Evolutionary conservation across 352 stramenopile genomes (phyloP), one percentile per base, ranked within the genome.

Genomic region (Pseudoperonospora humuli): DNA sequence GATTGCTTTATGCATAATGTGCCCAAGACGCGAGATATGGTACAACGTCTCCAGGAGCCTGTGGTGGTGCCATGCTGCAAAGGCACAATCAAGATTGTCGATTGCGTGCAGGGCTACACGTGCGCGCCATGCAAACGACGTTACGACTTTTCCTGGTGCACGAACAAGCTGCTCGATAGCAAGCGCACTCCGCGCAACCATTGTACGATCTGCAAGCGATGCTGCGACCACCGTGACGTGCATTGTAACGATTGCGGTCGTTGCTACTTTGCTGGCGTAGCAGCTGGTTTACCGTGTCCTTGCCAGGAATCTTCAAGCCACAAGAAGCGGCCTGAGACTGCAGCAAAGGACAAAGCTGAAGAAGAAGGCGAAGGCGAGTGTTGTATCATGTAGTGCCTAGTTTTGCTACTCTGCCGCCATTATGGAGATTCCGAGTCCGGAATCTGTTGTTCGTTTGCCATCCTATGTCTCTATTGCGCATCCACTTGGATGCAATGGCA

Each of bases 1-100:
- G 64, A 67, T 46, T 91, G 79, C 54, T 91, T 91, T 51, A 91
- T 91, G 79, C 79, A 91, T 62, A 91, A 91, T 42, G 70, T 89
- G 36, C 84, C 70, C 39, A 88, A 88, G 67, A 89, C 75, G 24
- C 70, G 79, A 40, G 75, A 89, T 67, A 91, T 91, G 79, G 73
- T 85, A 35, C 48, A 61, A 45, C 70, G 78, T 11, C 62, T 91
- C 32, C 70, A 88, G 39, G 79, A 91, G 44, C 43, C 54, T 11
- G 71, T 91, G 33, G 35, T 47, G 5, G 72, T 88, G 35, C 72
- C 79, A 36, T 91, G 79, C 45, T 86, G 75, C 50, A 38, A 58
- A 15, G 28, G 59, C 14, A 56, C 44, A 5, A 70, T 89, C 58
- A 75, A 80, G 47, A 74, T 91, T 23, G 64, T 87, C 26, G 58